These are phyloP conservation scores for Elsinoe necatrix DNA, from an alignment of 2,329 filamentous ascomycete genomes.

Conservation along the genomic window DNA sequence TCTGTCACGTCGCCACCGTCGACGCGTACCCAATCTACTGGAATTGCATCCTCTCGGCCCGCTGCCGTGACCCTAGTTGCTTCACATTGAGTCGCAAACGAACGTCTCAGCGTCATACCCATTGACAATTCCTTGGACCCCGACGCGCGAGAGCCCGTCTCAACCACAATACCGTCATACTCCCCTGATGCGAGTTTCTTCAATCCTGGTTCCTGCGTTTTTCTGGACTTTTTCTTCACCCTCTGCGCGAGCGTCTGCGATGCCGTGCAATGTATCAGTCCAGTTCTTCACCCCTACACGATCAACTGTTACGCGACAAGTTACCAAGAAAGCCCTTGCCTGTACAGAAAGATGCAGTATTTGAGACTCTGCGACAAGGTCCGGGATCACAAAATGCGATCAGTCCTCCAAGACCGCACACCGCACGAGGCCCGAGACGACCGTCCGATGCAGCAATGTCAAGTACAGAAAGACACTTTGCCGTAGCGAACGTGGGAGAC, in stretches of 20 bases:
- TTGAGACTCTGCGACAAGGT: not conserved
- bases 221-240: not conserved
- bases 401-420: constrained; percentile 1
- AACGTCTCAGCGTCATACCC: constrained; percentile 14
- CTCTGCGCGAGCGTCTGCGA: not conserved
- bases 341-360: not conserved
- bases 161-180: not conserved
- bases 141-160: constrained; percentile 1
- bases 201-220: not conserved
- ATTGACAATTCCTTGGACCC: not conserved
- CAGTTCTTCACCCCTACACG: constrained; percentile 6
- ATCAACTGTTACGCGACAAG: constrained; percentile 6
- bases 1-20: not conserved
- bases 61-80: constrained; percentile 6
- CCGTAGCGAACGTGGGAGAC: constrained; percentile 36
- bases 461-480: constrained; percentile 30
- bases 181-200: not conserved
- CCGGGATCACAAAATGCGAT: constrained; percentile 5
- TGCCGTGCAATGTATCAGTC: constrained; percentile 12
- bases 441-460: constrained; percentile 1
- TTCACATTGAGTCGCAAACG: constrained; percentile 11
- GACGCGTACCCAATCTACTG: not conserved
- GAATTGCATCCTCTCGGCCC: constrained; percentile 3
- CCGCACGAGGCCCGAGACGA: constrained; percentile 1
- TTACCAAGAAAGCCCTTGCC: not conserved